Evolutionary conservation across 2,329 filamentous ascomycete genomes (phyloP).

Genomic region (Shiraia bambusicola): DNA sequence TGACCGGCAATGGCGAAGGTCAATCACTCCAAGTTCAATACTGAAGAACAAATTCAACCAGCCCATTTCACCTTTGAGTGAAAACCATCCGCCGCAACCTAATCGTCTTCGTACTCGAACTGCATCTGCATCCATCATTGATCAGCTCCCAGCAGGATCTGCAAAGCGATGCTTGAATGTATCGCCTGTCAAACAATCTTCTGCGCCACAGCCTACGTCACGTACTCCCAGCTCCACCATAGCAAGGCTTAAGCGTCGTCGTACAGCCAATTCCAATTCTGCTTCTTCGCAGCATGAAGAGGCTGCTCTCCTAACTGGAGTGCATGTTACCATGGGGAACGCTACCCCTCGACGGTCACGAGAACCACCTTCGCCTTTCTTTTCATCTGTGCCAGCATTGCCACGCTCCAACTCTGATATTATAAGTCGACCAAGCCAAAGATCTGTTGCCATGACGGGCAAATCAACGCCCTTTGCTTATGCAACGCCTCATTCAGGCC

Average conservation of each 20-base stretch:
- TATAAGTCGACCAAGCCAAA: constrained; percentile 49
- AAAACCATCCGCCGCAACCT: constrained; percentile 31
- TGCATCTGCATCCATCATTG: constrained; percentile 32
- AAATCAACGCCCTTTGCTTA: constrained; percentile 66
- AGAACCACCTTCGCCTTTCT: constrained; percentile 48
- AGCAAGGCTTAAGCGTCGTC: constrained; percentile 51
- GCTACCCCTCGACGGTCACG: constrained; percentile 48
- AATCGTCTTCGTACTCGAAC: constrained; percentile 28
- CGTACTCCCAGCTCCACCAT: constrained; percentile 41
- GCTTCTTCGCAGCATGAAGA: constrained; percentile 24
- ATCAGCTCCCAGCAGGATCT: constrained; percentile 20
- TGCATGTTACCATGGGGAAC: constrained; percentile 33
- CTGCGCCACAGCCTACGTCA: constrained; percentile 29
- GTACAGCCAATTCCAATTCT: constrained; percentile 36
- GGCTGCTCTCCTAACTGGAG: constrained; percentile 18
- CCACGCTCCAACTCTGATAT: constrained; percentile 35
- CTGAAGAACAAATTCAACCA: constrained; percentile 33
- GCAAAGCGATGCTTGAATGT: constrained; percentile 36
- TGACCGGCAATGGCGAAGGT: constrained; percentile 37
- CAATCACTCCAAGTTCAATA: constrained; percentile 38
- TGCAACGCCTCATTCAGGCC: constrained; percentile 68
- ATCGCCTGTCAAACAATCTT: constrained; percentile 34
- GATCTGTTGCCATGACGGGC: constrained; percentile 30
- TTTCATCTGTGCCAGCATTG: constrained; percentile 32
- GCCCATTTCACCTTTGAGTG: constrained; percentile 42